Evolutionary conservation across 345 rosid genomes (phyloP).

Genomic region (Citrus reticulata): DNA sequence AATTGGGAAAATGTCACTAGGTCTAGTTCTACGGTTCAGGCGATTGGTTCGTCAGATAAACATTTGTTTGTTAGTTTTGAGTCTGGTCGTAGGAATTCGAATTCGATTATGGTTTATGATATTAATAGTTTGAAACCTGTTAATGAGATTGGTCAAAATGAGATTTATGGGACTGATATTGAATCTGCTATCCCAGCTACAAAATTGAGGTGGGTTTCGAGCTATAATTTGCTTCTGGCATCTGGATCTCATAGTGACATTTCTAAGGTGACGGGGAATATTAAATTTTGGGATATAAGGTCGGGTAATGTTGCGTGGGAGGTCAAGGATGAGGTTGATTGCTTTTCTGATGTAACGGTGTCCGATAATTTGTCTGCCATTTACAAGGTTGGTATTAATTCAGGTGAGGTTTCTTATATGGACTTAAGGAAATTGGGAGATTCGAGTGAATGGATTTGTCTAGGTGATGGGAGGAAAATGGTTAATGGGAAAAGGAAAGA

Average conservation of each 20-base stretch:
- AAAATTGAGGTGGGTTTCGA: conserved; percentile 69
- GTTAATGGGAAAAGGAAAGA: conserved; percentile 68
- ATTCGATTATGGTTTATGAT: conserved; percentile 79
- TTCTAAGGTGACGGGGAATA: conserved; percentile 66
- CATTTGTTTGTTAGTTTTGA: conserved; percentile 83
- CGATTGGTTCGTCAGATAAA: conserved; percentile 61
- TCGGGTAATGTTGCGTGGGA: conserved; percentile 70
- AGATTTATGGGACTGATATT: conserved; percentile 71
- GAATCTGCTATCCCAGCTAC: conserved; percentile 82
- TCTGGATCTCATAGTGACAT: conserved; percentile 90
- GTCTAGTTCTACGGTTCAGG: conserved; percentile 83
- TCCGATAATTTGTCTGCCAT: conserved; percentile 64
- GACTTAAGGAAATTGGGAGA: conserved; percentile 66
- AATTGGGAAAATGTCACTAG: conserved; percentile 68
- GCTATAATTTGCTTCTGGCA: conserved; percentile 63
- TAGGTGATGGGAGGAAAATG: conserved; percentile 54
- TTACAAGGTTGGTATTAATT: conserved; percentile 70
- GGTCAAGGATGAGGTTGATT: conserved; percentile 71
- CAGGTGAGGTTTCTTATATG: conserved; percentile 60
- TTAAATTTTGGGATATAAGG: conserved; percentile 80
- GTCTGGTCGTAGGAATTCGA: conserved; percentile 84
- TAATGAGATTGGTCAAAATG: conserved; percentile 64
- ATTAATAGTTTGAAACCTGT: conserved; percentile 52
- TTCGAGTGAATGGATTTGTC: conserved; percentile 57
- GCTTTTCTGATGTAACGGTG: conserved; percentile 76